A percentile compares a stretch with the other conserved stretches of the same genome.
phyloP scores from a whole-genome alignment of 2,329 filamentous ascomycete species.

The Teratosphaeria epicoccoides region DNA sequence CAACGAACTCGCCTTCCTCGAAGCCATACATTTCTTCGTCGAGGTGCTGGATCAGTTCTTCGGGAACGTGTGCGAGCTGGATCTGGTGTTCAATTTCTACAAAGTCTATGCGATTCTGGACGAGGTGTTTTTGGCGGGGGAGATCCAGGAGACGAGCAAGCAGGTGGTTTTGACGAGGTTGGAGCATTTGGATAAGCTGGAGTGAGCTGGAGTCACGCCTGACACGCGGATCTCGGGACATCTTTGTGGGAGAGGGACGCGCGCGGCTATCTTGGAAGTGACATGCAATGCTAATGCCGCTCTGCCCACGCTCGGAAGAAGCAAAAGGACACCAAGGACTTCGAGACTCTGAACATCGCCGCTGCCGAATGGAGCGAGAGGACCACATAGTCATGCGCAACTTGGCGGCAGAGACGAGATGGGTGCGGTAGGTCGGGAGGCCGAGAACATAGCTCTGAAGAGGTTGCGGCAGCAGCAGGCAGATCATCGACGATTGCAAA shows the following conservation, averaged over 20 bases:
- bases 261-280: too few relatives aligned
- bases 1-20: constrained; percentile 92
- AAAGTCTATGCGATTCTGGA: constrained; percentile 96
- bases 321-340: background rate
- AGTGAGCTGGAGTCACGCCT: constrained; percentile 52
- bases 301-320: too few relatives aligned
- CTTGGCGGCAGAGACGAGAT: background rate
- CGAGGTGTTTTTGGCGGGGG: constrained; percentile 92
- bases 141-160: constrained; percentile 98
- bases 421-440: background rate
- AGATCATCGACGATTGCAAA: too few relatives aligned
- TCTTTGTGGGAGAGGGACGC: too few relatives aligned
- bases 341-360: background rate
- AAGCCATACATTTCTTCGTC: constrained; percentile 98
- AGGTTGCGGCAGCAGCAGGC: background rate
- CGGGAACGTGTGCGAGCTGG: constrained; percentile 96
- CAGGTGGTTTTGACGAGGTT: constrained; percentile 84
- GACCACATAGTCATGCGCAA: background rate
- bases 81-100: constrained; percentile 68
- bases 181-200: constrained; percentile 92
- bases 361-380: background rate
- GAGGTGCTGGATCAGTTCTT: constrained; percentile 98
- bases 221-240: too few relatives aligned
- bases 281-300: background rate
- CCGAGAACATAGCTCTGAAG: background rate